Evolutionary conservation across 2,329 filamentous ascomycete genomes (phyloP).

Genomic region (Exophiala dermatitidis): DNA sequence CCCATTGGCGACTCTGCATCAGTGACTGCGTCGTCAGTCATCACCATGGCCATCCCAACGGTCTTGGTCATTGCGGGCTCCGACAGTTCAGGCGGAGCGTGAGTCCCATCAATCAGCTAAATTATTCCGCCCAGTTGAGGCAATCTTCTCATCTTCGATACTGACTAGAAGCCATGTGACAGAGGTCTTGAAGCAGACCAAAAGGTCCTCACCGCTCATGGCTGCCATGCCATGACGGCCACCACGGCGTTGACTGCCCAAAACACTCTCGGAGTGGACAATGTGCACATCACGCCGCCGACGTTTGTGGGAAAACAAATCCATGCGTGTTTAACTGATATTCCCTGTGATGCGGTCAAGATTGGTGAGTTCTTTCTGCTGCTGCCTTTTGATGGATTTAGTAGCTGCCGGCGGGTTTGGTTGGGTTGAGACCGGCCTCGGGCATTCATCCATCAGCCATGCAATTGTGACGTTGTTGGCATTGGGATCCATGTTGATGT

Average conservation of each 20-base stretch:
- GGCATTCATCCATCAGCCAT: too few species aligned
- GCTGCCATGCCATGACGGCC: constrained; percentile 91
- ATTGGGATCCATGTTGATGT: background rate
- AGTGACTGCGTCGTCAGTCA: background rate
- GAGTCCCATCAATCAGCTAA: constrained; percentile 35
- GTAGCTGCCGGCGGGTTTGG: background rate
- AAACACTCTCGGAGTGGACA: constrained; percentile 78
- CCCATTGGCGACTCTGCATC: too few species aligned
- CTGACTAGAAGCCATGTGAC: constrained; percentile 1
- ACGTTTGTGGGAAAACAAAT: constrained; percentile 79
- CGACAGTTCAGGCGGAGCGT: constrained; percentile 87
- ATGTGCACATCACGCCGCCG: constrained; percentile 70
- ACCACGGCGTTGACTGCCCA: constrained; percentile 95
- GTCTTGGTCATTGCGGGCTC: constrained; percentile 81
- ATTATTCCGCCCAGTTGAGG: too few species aligned
- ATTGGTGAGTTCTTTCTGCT: constrained; percentile 55
- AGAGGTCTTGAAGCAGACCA: constrained; percentile 94
- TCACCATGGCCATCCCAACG: constrained; percentile 39
- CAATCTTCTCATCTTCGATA: background rate
- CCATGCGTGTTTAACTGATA: constrained; percentile 72
- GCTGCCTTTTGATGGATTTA: background rate
- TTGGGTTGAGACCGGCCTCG: too few species aligned
- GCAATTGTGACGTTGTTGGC: too few species aligned
- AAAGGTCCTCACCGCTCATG: constrained; percentile 85
- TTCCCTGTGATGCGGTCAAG: constrained; percentile 84